Percentiles rank a stretch among this genome's conserved stretches.
These are phyloP conservation scores for Symbiodinium natans DNA, from an alignment of 73 alveolate genomes.

Conservation along the genomic window DNA sequence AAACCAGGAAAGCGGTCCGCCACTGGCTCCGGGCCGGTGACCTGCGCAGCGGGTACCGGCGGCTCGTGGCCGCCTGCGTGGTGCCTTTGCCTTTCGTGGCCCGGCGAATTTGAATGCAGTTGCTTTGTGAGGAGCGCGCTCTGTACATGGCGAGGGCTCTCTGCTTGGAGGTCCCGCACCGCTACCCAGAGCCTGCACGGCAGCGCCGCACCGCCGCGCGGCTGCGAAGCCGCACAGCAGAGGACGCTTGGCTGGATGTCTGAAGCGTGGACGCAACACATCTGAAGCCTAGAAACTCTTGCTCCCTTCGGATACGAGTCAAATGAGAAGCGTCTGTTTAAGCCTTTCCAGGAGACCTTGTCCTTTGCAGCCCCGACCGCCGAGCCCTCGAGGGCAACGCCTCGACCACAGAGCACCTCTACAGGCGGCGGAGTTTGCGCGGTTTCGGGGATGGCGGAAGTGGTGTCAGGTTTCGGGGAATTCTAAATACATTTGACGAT, in stretches of 20 bases:
- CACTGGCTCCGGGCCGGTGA: constrained; percentile 11
- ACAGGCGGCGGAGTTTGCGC: too few relatives aligned
- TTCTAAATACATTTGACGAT: too few relatives aligned
- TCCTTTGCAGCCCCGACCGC: neutral
- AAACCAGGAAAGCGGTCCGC: neutral
- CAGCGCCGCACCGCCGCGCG: constrained; percentile 52
- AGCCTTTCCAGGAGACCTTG: neutral
- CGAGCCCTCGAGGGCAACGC: neutral
- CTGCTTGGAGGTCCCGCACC: constrained; percentile 11
- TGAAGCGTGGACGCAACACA: too few relatives aligned
- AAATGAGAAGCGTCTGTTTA: neutral
- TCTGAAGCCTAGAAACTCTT: too few relatives aligned
- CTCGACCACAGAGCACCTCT: neutral
- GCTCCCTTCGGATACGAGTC: too few relatives aligned
- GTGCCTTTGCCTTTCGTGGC: constrained; percentile 66
- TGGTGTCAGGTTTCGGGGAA: too few relatives aligned
- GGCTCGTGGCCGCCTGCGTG: constrained; percentile 85
- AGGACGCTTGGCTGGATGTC: neutral
- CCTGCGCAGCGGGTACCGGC: constrained; percentile 57
- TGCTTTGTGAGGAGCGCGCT: neutral
- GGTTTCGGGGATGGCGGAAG: too few relatives aligned
- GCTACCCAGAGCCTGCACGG: constrained; percentile 65
- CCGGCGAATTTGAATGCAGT: neutral
- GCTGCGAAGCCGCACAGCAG: constrained; percentile 1
- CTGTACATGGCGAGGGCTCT: neutral